phyloP scores from a whole-genome alignment of 495 filamentous ascomycete genomes.

The Melanomma pulvis-pyrius region DNA sequence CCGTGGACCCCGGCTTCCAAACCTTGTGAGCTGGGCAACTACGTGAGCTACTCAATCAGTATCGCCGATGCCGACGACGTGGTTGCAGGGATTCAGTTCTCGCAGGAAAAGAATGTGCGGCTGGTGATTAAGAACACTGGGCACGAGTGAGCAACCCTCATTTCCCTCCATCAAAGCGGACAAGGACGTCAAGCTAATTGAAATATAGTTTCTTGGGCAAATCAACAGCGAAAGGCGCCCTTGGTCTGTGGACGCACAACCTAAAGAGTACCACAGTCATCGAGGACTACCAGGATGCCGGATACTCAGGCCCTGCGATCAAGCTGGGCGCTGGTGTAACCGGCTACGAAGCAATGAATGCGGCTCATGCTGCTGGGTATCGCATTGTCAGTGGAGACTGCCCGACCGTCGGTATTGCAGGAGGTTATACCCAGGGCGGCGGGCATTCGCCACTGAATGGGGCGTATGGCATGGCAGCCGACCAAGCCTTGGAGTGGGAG shows the following conservation, averaged over 20 bases:
- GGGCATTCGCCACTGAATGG: conserved; percentile 21
- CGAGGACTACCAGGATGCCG: not conserved
- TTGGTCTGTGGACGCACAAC: conserved; percentile 33
- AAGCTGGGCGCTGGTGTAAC: conserved; percentile 18
- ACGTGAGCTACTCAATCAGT: conserved; percentile 61
- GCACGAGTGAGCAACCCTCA: too few relatives aligned
- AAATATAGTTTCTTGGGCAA: conserved; percentile 19
- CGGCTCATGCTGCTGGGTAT: conserved; percentile 6
- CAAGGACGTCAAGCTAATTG: too few relatives aligned
- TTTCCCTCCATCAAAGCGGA: too few relatives aligned
- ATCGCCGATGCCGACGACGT: too few relatives aligned
- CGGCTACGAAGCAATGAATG: conserved; percentile 3
- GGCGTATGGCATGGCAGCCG: conserved; percentile 24
- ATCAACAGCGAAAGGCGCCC: conserved; percentile 9
- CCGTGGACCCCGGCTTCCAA: too few relatives aligned
- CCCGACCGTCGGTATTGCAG: conserved; percentile 26
- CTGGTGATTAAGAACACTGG: conserved; percentile 72
- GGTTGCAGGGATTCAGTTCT: conserved; percentile 63
- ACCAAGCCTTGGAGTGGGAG: conserved; percentile 2
- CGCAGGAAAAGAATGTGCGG: conserved; percentile 61
- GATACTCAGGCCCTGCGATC: conserved; percentile 5
- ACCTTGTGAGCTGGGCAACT: conserved; percentile 58
- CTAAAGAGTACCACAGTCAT: conserved; percentile 24
- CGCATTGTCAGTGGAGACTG: conserved; percentile 18
- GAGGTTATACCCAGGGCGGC: conserved; percentile 21